Evolutionary conservation across 768 basidiomycete species (phyloP).

Genomic region (Suillus cothurnatus): DNA sequence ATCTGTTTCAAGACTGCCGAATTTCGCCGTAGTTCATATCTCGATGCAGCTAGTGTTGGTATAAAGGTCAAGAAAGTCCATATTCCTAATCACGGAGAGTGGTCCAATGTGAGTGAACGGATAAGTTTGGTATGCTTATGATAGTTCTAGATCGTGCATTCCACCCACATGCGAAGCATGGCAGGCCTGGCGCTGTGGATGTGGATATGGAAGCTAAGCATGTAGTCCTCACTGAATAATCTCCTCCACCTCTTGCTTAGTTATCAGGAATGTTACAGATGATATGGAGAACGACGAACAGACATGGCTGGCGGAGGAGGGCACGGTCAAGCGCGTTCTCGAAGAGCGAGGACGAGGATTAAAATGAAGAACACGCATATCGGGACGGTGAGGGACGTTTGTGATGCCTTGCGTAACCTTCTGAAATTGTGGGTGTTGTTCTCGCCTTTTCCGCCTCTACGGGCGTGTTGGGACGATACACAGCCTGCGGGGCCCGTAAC

Average conservation of each 20-base stretch:
- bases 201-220: conserved; percentile 59
- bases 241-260: conserved; percentile 56
- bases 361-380: conserved; percentile 47
- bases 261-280: conserved; percentile 86
- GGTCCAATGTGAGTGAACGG: neutral
- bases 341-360: conserved; percentile 58
- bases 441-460: conserved; percentile 86
- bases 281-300: conserved; percentile 86
- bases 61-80: no score
- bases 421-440: conserved; percentile 99
- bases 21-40: no score
- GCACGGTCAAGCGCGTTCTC: neutral
- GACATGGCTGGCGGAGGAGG: conserved; percentile 98
- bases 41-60: no score
- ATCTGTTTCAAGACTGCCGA: no score
- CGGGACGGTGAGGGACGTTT: conserved; percentile 47
- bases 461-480: conserved; percentile 86
- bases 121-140: neutral
- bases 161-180: conserved; percentile 27
- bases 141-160: conserved; percentile 61
- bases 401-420: conserved; percentile 78
- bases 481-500: conserved; percentile 85
- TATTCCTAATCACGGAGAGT: conserved; percentile 81
- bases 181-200: conserved; percentile 56
- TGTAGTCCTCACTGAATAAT: conserved; percentile 61